Evolutionary conservation across 2,329 filamentous ascomycete species (phyloP), one percentile per base, ranked within the genome.

Genomic region (Nemania sp.): DNA sequence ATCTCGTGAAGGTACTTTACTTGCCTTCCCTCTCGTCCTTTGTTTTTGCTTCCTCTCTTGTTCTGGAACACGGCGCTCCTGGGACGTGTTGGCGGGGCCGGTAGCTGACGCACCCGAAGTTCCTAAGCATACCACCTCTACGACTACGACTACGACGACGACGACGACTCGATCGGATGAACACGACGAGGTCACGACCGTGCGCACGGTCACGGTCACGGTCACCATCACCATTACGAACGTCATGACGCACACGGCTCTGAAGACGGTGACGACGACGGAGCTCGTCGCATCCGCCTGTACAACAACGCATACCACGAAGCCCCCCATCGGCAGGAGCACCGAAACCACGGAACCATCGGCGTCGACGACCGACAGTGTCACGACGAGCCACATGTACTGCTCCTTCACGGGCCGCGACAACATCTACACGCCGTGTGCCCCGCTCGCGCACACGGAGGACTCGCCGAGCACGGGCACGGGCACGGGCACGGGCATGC

Each of bases 331-430:
- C 25, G 15, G 12, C 10, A 3, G n/a, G 12, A 51, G 32, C n/a
- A 52, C 54, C 17, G n/a, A 21, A 12, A 54, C 47, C 6, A 43
- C 13, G 2, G 13, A 11, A 21, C 17, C 52, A 5, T 17, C 59
- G 3, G 11, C 21, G 9, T n/a, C 54, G 2, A 25, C 46, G 11
- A 18, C n/a, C 3, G 21, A 15, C 5, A 17, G 25, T 7, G 11
- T 57, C 17, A 67, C 64, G 65, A 67, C 65, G 0, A 61, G 63
- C 12, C 46, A 48, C 45, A 62, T 60, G 63, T 71, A 64, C 62
- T 71, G 69, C 21, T 60, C 67, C 17, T 56, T 65, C 46, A 35
- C 66, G 1, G 56, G 60, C 1, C 63, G 60, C 3, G 52, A 51
- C 0, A 46, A 65, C 34, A 57, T 66, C 50, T 71, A 63, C 57